Base-by-base conservation (phyloP, 1,284 basidiomycete genomes). In the Mycena sp. region DNA sequence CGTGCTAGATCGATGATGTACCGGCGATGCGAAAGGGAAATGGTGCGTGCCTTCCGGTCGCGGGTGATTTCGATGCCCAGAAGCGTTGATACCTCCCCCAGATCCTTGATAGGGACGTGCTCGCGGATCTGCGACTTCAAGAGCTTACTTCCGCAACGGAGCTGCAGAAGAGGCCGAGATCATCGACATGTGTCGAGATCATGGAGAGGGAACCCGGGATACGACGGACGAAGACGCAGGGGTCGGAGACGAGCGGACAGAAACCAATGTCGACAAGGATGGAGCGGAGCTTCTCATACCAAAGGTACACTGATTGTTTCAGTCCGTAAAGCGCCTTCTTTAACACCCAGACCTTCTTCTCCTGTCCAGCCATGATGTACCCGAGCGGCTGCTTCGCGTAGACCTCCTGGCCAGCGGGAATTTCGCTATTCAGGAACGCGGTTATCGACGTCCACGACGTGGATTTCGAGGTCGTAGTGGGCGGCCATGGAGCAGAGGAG, bases 391-490 rank as follows among this genome's bases (percentile, higher is more conserved):
- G 61, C 19, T 23, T 35, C 10, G 30, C n/a, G 32, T 62, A 62
- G 23, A 56, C 38, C 17, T 29, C 25, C 25, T 61, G 26, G 12
- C 29, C 44, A 21, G n/a, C n/a, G 25, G 44, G 25, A 3, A 69
- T 58, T 9, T 46, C 43, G 17, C 69, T 67, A 38, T 73, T 69
- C 11, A 69, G 61, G 50, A 72, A 77, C 0, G 73, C 70, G 5
- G 71, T 67, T n/a, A n/a, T 69, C 71, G 23, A 78, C 62, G 49
- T 79, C 69, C 11, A 74, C 67, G 48, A 77, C 72, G 4, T 71
- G 64, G 21, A 73, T 35, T 11, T 74, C 64, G 58, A 63, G 69
- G 52, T 73, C 67, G 10, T 64, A 37, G 0, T 46, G 28, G 1
- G 73, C 72, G 9, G 73, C 73, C 3, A 72, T 40, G 0, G 73